Evolutionary conservation across 2,329 filamentous ascomycete species (phyloP), one percentile per base, ranked within the genome.

Genomic region (Clonostachys byssicola): DNA sequence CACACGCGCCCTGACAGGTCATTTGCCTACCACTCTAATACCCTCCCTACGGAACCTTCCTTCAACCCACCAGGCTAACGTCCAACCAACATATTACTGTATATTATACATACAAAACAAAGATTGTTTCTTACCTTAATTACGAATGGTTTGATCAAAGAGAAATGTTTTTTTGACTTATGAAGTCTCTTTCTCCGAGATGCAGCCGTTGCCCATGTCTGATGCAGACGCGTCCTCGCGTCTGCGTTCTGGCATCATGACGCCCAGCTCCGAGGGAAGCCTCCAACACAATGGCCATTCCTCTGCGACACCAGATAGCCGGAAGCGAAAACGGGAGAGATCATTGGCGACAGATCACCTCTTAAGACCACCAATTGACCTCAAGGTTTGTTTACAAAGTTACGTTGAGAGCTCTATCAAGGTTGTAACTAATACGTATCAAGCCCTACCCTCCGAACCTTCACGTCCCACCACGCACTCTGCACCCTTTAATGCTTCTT

Each of bases 401-500:
- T 42, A 23, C 18, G 10, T 34, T 39, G 34, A 10, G 10, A 47
- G 35, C 23, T 23, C 49, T 12, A 38, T 23, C 12, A 13, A 46
- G 35, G 35, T 34, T 40, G 16, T 44, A 43, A 52, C 23, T 30
- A 30, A 30, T 9, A 9, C 23, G 23, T 30, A 9, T 9, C 64
- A 41, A 62, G 38, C 14, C 20, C 23, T 71, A 83, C 56, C 81
- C 80, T 10, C 70, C 73, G 12, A 76, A 73, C 42, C 65, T 78
- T 42, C 70, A 74, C 34, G 56, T 72, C 20, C 78, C 76, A 55
- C 77, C 81, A 44, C 74, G 76, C 49, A 73, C 72, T 20, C 66
- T 86, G 44, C 75, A 80, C 44, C 81, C 81, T 4, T 60, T 86
- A 44, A 80, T 85, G 72, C 67, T 88, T 23, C 65, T 88, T 5